These are phyloP conservation scores for Phaeomoniella chlamydospora DNA, from an alignment of 2,329 filamentous ascomycete species.

Conservation along the genomic window DNA sequence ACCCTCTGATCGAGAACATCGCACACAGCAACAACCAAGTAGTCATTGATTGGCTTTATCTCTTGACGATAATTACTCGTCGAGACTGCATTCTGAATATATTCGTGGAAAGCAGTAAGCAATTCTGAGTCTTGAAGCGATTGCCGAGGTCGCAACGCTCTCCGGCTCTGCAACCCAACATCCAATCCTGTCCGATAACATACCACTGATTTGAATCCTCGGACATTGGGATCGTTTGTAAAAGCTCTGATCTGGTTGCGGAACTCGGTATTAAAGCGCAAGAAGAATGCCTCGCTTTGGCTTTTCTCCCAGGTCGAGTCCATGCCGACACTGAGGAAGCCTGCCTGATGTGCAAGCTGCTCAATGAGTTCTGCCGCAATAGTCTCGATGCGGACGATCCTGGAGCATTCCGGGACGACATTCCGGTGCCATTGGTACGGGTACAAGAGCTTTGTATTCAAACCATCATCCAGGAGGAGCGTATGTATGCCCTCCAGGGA, in stretches of 20 bases:
- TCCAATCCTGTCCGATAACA: conserved; percentile 66
- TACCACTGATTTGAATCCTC: conserved; percentile 70
- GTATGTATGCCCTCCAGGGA: conserved; percentile 62
- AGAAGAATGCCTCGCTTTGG: conserved; percentile 12
- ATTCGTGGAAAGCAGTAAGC: conserved; percentile 10
- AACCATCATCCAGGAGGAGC: conserved; percentile 65
- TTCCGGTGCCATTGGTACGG: conserved; percentile 50
- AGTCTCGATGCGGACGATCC: conserved; percentile 66
- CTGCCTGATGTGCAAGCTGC: conserved; percentile 25
- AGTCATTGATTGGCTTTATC: conserved; percentile 52
- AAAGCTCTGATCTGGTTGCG: conserved; percentile 37
- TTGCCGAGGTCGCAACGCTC: conserved; percentile 12
- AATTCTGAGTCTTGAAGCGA: conserved; percentile 10
- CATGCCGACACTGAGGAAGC: conserved; percentile 22
- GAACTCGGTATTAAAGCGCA: conserved; percentile 35
- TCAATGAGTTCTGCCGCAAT: conserved; percentile 51
- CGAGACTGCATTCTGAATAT: conserved; percentile 9
- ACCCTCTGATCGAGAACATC: conserved; percentile 36
- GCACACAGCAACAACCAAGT: conserved; percentile 51
- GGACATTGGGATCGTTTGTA: conserved; percentile 52
- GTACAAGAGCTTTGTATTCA: conserved; percentile 43
- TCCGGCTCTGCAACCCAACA: conserved; percentile 24
- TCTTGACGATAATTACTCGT: conserved; percentile 32
- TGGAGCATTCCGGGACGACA: conserved; percentile 48
- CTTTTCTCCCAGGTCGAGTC: conserved; percentile 21